Evolutionary conservation across 108 stramenopile species (phyloP).

Genomic region (Conticribra weissflogii): DNA sequence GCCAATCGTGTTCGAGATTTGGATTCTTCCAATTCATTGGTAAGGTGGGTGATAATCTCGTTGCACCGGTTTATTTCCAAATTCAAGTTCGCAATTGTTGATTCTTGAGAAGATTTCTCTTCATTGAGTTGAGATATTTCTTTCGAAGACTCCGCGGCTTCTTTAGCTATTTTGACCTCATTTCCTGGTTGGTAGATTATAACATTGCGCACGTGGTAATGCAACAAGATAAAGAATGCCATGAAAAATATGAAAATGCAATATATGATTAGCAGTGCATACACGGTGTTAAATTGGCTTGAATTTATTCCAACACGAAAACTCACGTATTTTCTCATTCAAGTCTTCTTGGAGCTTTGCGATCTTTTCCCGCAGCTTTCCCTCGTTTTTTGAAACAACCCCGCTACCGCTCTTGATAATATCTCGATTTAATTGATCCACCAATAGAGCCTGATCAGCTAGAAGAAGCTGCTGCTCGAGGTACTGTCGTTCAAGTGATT

Average conservation of each 20-base stretch:
- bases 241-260: neutral
- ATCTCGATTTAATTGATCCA: conserved; percentile 13
- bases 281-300: neutral
- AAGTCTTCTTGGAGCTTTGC: conserved; percentile 74
- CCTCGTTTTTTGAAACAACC: conserved; percentile 37
- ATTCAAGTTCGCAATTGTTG: conserved; percentile 52
- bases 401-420: conserved; percentile 10
- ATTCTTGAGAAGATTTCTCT: conserved; percentile 50
- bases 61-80: conserved; percentile 53
- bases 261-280: neutral
- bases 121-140: conserved; percentile 55
- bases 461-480: conserved; percentile 41
- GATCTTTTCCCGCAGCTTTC: conserved; percentile 67
- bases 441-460: conserved; percentile 32
- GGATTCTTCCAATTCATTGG: conserved; percentile 62
- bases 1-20: conserved; percentile 69
- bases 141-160: conserved; percentile 51
- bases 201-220: too few species aligned
- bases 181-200: neutral
- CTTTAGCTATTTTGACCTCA: conserved; percentile 47
- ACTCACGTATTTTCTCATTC: conserved; percentile 49
- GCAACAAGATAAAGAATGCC: too few species aligned
- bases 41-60: conserved; percentile 63
- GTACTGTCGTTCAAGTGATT: conserved; percentile 68
- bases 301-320: neutral